Evolutionary conservation across 164 flowering plant genomes (phyloP).

Genomic region (Magnolia changhungtana): DNA sequence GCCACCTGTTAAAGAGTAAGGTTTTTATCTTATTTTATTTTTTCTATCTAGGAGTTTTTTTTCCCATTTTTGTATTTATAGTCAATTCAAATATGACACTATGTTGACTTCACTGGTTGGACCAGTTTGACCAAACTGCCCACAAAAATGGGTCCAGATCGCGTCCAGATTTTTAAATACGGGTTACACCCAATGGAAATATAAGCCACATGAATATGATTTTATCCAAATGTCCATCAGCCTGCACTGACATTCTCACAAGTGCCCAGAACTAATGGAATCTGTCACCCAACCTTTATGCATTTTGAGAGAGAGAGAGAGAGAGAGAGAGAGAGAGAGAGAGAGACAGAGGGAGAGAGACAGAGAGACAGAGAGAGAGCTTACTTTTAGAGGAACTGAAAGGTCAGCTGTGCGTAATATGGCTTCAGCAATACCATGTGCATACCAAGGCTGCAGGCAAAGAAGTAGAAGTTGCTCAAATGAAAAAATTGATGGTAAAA

Average conservation of each 20-base stretch:
- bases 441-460: conserved; percentile 91
- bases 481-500: background rate
- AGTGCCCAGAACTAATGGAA: background rate
- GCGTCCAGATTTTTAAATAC: no score
- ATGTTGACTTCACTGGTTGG: no score
- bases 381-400: conserved; percentile 83
- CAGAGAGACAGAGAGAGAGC: conserved; percentile 10
- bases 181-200: background rate
- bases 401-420: conserved; percentile 90
- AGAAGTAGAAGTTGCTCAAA: background rate
- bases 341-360: background rate
- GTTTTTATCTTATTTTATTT: no score
- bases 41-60: no score
- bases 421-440: conserved; percentile 96
- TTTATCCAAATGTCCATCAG: background rate
- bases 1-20: no score
- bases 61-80: no score
- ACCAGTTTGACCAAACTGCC: no score
- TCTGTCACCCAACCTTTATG: background rate
- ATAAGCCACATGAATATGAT: background rate
- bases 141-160: no score
- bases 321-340: no score
- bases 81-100: no score
- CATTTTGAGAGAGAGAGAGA: background rate
- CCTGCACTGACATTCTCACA: background rate